Percentiles rank a stretch among this genome's conserved stretches.
phyloP scores from a whole-genome alignment of 805 yeast species.

The Zygosaccharomyces pseudorouxii region DNA sequence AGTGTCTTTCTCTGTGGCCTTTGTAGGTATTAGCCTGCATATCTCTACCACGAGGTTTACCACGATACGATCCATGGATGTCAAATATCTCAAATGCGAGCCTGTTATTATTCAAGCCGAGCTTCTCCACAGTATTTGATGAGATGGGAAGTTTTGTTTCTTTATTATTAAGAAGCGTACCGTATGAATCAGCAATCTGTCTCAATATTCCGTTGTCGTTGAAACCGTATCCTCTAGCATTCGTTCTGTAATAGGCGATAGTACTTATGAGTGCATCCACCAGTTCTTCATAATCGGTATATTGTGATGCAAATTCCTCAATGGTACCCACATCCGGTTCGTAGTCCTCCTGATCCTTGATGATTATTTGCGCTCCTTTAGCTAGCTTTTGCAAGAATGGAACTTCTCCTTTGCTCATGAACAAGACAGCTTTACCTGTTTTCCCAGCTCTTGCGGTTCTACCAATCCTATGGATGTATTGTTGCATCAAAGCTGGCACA shows the following conservation, averaged over 20 bases:
- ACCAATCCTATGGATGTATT: constrained; percentile 89
- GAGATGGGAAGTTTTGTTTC: constrained; percentile 22
- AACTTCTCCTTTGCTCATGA: constrained; percentile 51
- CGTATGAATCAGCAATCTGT: constrained; percentile 25
- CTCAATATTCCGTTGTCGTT: constrained; percentile 21
- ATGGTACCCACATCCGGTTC: constrained; percentile 35
- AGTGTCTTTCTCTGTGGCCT: not conserved
- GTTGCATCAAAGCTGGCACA: constrained; percentile 66
- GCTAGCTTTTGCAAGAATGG: constrained; percentile 50
- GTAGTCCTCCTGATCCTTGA: constrained; percentile 42
- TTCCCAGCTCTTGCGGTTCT: constrained; percentile 94
- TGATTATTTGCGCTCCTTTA: constrained; percentile 49
- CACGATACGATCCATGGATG: constrained; percentile 5
- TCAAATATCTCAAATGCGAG: constrained; percentile 25
- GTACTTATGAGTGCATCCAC: constrained; percentile 34
- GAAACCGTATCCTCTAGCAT: constrained; percentile 33
- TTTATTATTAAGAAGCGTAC: constrained; percentile 24
- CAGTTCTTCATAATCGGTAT: constrained; percentile 27
- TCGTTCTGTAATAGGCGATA: constrained; percentile 37
- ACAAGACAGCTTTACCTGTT: constrained; percentile 64
- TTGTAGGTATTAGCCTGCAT: not conserved
- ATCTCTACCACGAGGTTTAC: not conserved
- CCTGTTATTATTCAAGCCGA: constrained; percentile 25
- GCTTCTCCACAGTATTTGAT: constrained; percentile 17
- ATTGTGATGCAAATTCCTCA: constrained; percentile 25